These are phyloP conservation scores for Metschnikowia matae DNA, from an alignment of 805 yeast species.

Conservation along the genomic window DNA sequence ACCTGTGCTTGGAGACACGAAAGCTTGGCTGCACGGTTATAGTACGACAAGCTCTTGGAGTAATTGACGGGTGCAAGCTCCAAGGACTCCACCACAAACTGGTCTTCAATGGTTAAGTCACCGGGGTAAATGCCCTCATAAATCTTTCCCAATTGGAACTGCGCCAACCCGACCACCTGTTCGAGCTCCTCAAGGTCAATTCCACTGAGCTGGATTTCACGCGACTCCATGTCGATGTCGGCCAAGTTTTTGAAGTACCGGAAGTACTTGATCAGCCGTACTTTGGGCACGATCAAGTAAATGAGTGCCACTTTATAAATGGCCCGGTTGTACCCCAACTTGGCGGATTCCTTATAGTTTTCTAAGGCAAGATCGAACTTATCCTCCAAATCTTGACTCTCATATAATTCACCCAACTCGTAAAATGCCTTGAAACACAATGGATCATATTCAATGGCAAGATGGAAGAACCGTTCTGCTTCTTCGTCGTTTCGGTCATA, in stretches of 20 bases:
- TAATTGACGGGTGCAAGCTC: conserved; percentile 41
- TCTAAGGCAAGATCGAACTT: conserved; percentile 31
- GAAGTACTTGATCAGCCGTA: conserved; percentile 33
- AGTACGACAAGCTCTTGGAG: conserved; percentile 38
- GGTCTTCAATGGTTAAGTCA: conserved; percentile 34
- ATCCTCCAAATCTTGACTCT: conserved; percentile 27
- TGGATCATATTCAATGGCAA: conserved; percentile 30
- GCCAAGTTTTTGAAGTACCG: conserved; percentile 35
- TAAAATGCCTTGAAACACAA: conserved; percentile 31
- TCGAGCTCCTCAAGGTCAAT: conserved; percentile 40
- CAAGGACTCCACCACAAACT: conserved; percentile 30
- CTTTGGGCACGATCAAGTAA: conserved; percentile 30
- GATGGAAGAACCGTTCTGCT: conserved; percentile 30
- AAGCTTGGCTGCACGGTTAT: conserved; percentile 40
- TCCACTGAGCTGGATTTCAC: conserved; percentile 31
- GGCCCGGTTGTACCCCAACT: conserved; percentile 42
- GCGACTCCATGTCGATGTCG: conserved; percentile 31
- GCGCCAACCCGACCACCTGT: conserved; percentile 39
- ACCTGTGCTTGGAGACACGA: conserved; percentile 39
- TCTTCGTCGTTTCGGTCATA: conserved; percentile 24
- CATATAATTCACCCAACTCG: conserved; percentile 38
- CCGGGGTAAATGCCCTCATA: conserved; percentile 46
- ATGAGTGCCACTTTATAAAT: conserved; percentile 39
- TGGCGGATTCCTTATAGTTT: conserved; percentile 36
- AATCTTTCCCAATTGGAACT: conserved; percentile 38